These are phyloP conservation scores for Xylaria polymorpha DNA, from an alignment of 2,329 filamentous ascomycete genomes.

Conservation along the genomic window DNA sequence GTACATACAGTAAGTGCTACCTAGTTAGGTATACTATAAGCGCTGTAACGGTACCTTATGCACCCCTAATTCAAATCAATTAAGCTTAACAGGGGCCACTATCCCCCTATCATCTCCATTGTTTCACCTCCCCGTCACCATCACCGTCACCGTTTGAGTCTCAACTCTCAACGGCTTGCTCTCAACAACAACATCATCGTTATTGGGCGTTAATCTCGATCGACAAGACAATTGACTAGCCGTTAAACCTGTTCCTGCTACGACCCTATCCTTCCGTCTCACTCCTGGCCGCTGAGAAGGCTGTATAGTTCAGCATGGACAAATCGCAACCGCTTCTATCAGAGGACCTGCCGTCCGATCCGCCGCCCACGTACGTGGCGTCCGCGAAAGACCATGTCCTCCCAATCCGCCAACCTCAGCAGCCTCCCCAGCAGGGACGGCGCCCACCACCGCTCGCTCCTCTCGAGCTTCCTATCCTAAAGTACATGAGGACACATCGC, in stretches of 20 bases:
- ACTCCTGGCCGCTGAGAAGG: neutral
- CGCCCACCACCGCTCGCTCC: slow-evolving; percentile 60
- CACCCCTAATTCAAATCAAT: slow-evolving; percentile 31
- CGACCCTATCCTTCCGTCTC: neutral
- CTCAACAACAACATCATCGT: slow-evolving; percentile 3
- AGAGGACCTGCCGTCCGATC: slow-evolving; percentile 50
- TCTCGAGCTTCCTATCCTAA: slow-evolving; percentile 83
- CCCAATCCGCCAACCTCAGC: slow-evolving; percentile 38
- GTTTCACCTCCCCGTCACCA: slow-evolving; percentile 13
- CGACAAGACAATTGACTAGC: slow-evolving; percentile 1
- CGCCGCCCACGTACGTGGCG: slow-evolving; percentile 61
- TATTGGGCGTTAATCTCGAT: neutral
- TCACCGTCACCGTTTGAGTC: neutral
- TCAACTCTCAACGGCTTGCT: neutral
- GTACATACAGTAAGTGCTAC: neutral
- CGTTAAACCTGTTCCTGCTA: neutral
- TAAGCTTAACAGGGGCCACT: slow-evolving; percentile 26
- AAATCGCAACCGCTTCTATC: slow-evolving; percentile 39
- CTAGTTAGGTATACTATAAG: neutral
- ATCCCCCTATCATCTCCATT: slow-evolving; percentile 19
- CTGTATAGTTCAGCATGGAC: slow-evolving; percentile 28
- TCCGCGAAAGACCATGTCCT: slow-evolving; percentile 54
- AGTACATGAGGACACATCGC: slow-evolving; percentile 78
- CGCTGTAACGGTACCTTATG: slow-evolving; percentile 5
- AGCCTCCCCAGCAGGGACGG: slow-evolving; percentile 42